phyloP scores from a whole-genome alignment of 2,329 filamentous ascomycete species.

The Hymenoscyphus salicellus region DNA sequence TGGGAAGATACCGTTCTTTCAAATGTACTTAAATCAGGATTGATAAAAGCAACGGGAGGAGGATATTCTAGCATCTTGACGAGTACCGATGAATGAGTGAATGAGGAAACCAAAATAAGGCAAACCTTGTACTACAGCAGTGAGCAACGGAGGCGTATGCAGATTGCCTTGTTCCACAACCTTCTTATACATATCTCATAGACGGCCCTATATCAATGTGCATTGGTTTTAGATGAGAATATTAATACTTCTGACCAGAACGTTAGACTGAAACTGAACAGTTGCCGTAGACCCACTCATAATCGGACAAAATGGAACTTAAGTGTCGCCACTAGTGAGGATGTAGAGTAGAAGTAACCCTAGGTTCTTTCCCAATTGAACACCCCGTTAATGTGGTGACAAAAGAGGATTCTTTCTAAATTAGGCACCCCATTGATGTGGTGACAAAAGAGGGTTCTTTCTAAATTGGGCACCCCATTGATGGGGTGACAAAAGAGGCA shows the following conservation, averaged over 20 bases:
- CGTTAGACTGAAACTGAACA: too few species aligned
- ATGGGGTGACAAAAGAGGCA: too few species aligned
- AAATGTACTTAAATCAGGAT: not conserved
- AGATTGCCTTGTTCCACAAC: not conserved
- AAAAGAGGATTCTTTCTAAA: not conserved
- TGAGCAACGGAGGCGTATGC: not conserved
- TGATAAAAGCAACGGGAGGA: not conserved
- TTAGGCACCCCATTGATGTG: conserved; percentile 2
- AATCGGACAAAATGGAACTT: too few species aligned
- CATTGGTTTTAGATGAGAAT: too few species aligned
- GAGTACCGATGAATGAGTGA: not conserved
- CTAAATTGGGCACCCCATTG: too few species aligned
- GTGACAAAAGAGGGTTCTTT: conserved; percentile 1
- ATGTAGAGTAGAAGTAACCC: not conserved
- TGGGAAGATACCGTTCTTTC: not conserved
- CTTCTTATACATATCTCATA: not conserved
- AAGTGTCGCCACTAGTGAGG: too few species aligned
- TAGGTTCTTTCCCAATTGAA: not conserved
- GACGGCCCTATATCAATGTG: not conserved
- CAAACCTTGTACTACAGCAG: not conserved
- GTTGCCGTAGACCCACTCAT: too few species aligned
- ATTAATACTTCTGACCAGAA: too few species aligned
- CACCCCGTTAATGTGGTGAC: not conserved
- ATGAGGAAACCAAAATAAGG: not conserved
- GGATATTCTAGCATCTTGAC: not conserved